Percentiles rank a stretch among this genome's conserved stretches.
Conservation (phyloP, 805 yeast species). For the Metschnikowia kunwiensis region DNA sequence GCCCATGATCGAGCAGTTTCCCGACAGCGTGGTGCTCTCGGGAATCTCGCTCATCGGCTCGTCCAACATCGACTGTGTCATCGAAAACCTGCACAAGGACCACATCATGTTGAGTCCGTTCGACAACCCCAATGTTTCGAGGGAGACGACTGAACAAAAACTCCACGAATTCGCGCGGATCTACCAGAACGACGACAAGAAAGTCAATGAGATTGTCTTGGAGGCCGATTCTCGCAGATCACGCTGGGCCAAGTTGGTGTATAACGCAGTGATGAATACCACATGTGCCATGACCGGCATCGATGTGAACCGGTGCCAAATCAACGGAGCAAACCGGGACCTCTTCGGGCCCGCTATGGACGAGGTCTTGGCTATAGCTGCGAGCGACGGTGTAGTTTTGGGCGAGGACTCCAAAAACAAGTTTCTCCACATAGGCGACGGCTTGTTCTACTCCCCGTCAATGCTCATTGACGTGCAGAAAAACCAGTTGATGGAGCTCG, state of each 20-base stretch:
- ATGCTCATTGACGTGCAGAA: conserved; percentile 69
- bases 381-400: conserved; percentile 59
- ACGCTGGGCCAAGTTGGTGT: conserved; percentile 40
- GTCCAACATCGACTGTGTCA: conserved; percentile 45
- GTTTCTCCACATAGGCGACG: conserved; percentile 49
- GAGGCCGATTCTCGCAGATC: conserved; percentile 31
- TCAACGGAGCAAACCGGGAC: conserved; percentile 28
- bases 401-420: conserved; percentile 47
- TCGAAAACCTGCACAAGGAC: conserved; percentile 53
- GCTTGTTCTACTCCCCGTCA: conserved; percentile 54
- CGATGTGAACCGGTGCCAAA: conserved; percentile 37
- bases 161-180: conserved; percentile 25
- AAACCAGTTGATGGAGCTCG: conserved; percentile 67
- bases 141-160: conserved; percentile 14
- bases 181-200: conserved; percentile 28
- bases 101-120: conserved; percentile 51
- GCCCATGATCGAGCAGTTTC: conserved; percentile 51
- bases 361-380: conserved; percentile 64
- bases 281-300: conserved; percentile 32
- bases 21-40: conserved; percentile 50
- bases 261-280: conserved; percentile 36
- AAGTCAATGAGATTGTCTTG: conserved; percentile 22
- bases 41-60: conserved; percentile 67
- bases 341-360: conserved; percentile 57
- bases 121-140: conserved; percentile 25